A percentile compares a stretch with the other conserved stretches of the same genome.
Evolutionary conservation across 2,329 filamentous ascomycete genomes (phyloP).

Genomic region (Coniella vitis): DNA sequence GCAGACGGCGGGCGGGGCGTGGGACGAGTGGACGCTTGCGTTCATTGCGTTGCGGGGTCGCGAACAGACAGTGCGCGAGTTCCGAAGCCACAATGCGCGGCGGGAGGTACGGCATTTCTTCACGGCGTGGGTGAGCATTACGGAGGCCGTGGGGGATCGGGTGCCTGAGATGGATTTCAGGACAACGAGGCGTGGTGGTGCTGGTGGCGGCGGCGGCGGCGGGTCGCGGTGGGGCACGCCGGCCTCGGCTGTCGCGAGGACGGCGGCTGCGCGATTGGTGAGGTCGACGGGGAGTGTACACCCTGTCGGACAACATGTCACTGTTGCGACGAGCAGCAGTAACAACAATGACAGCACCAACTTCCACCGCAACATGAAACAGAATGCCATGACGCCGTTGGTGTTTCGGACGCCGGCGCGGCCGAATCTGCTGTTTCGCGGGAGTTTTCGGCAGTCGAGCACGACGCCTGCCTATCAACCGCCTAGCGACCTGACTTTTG

Average conservation of each 20-base stretch:
- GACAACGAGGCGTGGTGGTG: slow-evolving; percentile 14
- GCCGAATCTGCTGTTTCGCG: not conserved
- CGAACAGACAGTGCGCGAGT: slow-evolving; percentile 19
- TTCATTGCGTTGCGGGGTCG: slow-evolving; percentile 19
- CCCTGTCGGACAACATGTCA: too few relatives aligned
- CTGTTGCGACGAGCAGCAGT: too few relatives aligned
- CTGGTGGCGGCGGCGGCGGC: too few relatives aligned
- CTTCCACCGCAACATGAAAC: too few relatives aligned
- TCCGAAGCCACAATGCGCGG: slow-evolving; percentile 20
- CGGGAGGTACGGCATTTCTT: slow-evolving; percentile 19
- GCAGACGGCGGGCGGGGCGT: slow-evolving; percentile 17
- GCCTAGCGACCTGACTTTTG: slow-evolving; percentile 14
- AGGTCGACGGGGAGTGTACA: too few relatives aligned
- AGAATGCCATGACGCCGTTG: slow-evolving; percentile 4
- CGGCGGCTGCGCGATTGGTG: slow-evolving; percentile 1
- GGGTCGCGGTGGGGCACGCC: slow-evolving; percentile 14
- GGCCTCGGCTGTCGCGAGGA: slow-evolving; percentile 9
- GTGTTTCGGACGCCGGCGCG: slow-evolving; percentile 12
- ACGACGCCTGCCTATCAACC: slow-evolving; percentile 15
- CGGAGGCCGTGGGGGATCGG: slow-evolving; percentile 16
- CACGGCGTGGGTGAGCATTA: slow-evolving; percentile 21
- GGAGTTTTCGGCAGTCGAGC: slow-evolving; percentile 6
- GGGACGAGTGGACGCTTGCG: slow-evolving; percentile 23
- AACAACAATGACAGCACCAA: too few relatives aligned
- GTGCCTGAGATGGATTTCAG: slow-evolving; percentile 16